Evolutionary conservation across 2,329 filamentous ascomycete genomes (phyloP), one percentile per base, ranked within the genome.

Genomic region (Acephala macrosclerotiorum): DNA sequence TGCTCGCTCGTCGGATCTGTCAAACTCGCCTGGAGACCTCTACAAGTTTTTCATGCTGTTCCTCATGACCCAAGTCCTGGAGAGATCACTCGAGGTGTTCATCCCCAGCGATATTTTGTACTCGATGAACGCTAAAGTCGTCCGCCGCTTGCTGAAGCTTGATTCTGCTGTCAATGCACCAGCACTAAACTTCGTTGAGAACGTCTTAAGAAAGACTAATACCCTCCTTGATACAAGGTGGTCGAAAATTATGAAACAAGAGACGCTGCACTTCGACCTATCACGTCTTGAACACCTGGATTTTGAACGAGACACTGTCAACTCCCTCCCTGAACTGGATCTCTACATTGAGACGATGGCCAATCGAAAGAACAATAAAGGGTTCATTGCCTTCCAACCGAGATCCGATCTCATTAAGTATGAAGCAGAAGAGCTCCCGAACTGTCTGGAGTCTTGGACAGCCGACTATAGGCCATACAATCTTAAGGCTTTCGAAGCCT

Each of bases 11-110:
- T 11, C 6, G 36, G 11, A 7, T 26, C 5, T 9, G 45, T 12
- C 18, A 35, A 0, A 67, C 1, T 2, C 26, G 2, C 2, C 49
- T n/a, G 47, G 58, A 9, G 29, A 26, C 9, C 60, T 75, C 0
- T 88, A 87, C 75, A 88, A 88, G 64, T 63, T 70, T 0, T 83
- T 84, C 67, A 85, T 87, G 80, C 51, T 81, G 0, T 82, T 79
- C n/a, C 75, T 85, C 68, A 77, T 85, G 72, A 63, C 75, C 0
- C 58, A 66, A 0, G 66, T 84, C 5, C 68, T 84, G 16, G 38
- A 74, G 0, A 20, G 56, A 1, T 72, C 75, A 20, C 0, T 67
- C 70, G 45, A 70, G 0, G n/a, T 61, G 2, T 33, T 2, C 0
- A 5, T 76, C 1, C 25, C 67, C 0, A 73, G 71, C 3, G 76